A percentile compares a stretch with the other conserved stretches of the same genome.
These are phyloP conservation scores for Candida xyloterini DNA, from an alignment of 805 yeast species.

Conservation along the genomic window DNA sequence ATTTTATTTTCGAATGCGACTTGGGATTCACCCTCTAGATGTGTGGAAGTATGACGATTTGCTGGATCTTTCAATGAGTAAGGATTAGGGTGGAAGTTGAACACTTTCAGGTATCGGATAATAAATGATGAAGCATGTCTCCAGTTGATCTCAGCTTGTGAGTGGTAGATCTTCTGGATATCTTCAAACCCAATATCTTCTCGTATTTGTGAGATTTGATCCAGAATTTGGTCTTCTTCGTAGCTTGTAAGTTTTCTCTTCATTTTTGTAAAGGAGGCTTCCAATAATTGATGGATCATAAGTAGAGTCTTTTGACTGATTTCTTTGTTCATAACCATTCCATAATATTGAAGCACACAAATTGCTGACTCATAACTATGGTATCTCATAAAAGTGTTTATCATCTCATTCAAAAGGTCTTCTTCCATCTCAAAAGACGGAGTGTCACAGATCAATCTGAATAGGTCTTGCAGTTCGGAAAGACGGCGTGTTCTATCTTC, in stretches of 20 bases:
- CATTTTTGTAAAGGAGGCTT: slow-evolving; percentile 24
- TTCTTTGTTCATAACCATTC: slow-evolving; percentile 16
- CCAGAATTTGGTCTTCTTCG: slow-evolving; percentile 7
- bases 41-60: slow-evolving; percentile 13
- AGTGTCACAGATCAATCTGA: slow-evolving; percentile 15
- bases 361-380: slow-evolving; percentile 27
- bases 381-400: slow-evolving; percentile 25
- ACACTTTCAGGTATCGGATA: slow-evolving; percentile 21
- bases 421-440: slow-evolving; percentile 19
- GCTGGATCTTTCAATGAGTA: slow-evolving; percentile 17
- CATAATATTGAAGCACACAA: slow-evolving; percentile 26
- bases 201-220: slow-evolving; percentile 13
- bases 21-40: slow-evolving; percentile 4
- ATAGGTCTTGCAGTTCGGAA: slow-evolving; percentile 15
- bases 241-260: slow-evolving; percentile 14
- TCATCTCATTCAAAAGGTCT: slow-evolving; percentile 15
- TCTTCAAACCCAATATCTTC: slow-evolving; percentile 22
- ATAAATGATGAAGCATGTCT: slow-evolving; percentile 23
- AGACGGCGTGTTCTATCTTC: slow-evolving; percentile 11
- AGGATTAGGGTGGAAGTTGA: slow-evolving; percentile 23
- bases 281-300: slow-evolving; percentile 19
- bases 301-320: slow-evolving; percentile 16
- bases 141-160: slow-evolving; percentile 16
- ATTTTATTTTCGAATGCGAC: slow-evolving; percentile 11
- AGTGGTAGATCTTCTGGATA: slow-evolving; percentile 8